Evolutionary conservation across 2,329 filamentous ascomycete species (phyloP), one percentile per base, ranked within the genome.

Genomic region (Sclerotinia borealis): DNA sequence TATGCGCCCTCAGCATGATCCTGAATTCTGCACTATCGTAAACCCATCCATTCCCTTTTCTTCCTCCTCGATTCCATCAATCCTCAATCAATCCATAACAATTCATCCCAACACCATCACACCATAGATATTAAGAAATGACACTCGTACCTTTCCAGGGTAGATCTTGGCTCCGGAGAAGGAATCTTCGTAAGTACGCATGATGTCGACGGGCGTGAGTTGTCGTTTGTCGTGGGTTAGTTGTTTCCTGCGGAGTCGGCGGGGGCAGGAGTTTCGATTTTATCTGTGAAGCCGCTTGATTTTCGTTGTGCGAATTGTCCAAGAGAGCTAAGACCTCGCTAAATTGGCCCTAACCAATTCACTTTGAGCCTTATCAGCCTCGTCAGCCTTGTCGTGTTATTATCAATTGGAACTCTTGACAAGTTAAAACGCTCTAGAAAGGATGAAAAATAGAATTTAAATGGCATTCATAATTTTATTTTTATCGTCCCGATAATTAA

Each of bases 121-220:
- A 43, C 56, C 59, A 55, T 61, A 55, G 51, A 63, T 29, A 48
- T 31, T 22, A 36, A 54, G 13, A 19, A 25, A 19, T 39, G 19
- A 50, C 19, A 41, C 70, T 78, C 84, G 78, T 83, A 90, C 87
- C 87, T 90, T 90, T 80, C 87, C 87, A 76, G 87, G 87, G 84
- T 90, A 90, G 81, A 90, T 90, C 83, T 88, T 90, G 81, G 86
- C 81, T 76, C 86, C 87, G 80, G 84, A 87, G 85, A 90, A 90
- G 76, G 85, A 84, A 77, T 90, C 87, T 82, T 90, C 87, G 87
- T 89, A 90, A 59, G 73, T 74, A 71, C 73, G 71, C 73, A 75
- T 75, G 66, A 66, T 64, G 68, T 67, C 68, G 66, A 65, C 59
- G 29, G 48, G 68, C 63, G 68, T 70, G 67, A 65, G 66, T 62